These are phyloP conservation scores for Cytospora piceae DNA, from an alignment of 2,329 filamentous ascomycete genomes.

Conservation along the genomic window DNA sequence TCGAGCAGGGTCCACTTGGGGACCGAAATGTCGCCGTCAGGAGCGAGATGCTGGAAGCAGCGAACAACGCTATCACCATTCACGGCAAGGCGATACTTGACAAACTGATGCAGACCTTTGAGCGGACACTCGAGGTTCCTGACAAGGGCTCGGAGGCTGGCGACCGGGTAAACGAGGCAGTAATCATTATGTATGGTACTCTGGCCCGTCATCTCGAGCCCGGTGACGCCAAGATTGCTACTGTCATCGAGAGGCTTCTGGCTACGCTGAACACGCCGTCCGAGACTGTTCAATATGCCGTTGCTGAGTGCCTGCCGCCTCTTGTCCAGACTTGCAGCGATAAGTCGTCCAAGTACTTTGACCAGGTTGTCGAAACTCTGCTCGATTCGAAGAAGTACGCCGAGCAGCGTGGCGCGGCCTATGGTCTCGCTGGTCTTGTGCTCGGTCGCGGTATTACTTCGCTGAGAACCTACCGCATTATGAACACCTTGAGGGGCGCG, in stretches of 20 bases:
- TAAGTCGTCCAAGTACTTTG: constrained; percentile 78
- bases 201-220: constrained; percentile 82
- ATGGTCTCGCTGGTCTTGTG: constrained; percentile 89
- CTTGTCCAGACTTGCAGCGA: constrained; percentile 81
- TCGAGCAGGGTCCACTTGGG: constrained; percentile 83
- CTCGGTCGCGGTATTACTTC: constrained; percentile 83
- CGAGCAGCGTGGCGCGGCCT: constrained; percentile 88
- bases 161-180: constrained; percentile 93
- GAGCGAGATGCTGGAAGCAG: constrained; percentile 89
- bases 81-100: constrained; percentile 85
- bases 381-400: constrained; percentile 89
- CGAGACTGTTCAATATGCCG: constrained; percentile 94
- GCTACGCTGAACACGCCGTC: constrained; percentile 91
- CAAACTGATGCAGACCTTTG: constrained; percentile 88
- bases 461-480: constrained; percentile 82
- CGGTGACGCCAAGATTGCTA: constrained; percentile 85
- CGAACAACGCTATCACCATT: constrained; percentile 76
- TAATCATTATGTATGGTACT: constrained; percentile 96
- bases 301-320: constrained; percentile 90
- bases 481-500: constrained; percentile 78
- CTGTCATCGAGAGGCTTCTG: constrained; percentile 84
- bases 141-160: constrained; percentile 80
- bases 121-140: constrained; percentile 81
- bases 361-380: constrained; percentile 80
- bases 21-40: constrained; percentile 79